Conservation (phyloP, 2,329 filamentous ascomycete species). For the Colletotrichum viniferum region DNA sequence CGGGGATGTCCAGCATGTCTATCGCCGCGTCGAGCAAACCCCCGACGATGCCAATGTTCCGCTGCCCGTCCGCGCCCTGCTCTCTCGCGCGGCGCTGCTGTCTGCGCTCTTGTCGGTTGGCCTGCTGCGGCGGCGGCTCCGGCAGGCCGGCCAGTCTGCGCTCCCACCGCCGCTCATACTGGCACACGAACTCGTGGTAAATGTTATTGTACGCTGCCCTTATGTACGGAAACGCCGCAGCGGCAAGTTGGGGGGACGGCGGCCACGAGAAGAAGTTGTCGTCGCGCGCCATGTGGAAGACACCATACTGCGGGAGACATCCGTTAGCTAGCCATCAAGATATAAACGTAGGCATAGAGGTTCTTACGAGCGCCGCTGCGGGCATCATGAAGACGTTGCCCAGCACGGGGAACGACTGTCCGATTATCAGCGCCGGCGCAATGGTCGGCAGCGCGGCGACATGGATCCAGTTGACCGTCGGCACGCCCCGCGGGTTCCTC, state of each 20-base stretch:
- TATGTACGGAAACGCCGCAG: conserved; percentile 53
- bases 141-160: conserved; percentile 45
- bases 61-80: conserved; percentile 9
- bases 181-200: conserved; percentile 49
- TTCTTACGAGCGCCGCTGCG: conserved; percentile 44
- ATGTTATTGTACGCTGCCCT: conserved; percentile 50
- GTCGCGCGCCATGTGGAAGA: conserved; percentile 48
- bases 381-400: conserved; percentile 47
- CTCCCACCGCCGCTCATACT: conserved; percentile 54
- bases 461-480: conserved; percentile 19
- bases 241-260: conserved; percentile 55
- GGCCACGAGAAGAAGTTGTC: conserved; percentile 56
- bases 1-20: conserved; percentile 23
- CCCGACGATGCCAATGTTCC: conserved; percentile 23
- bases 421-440: conserved; percentile 49
- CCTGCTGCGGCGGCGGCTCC: conserved; percentile 13
- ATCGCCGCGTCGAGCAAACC: conserved; percentile 26
- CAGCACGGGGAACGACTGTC: conserved; percentile 47
- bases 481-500: neutral
- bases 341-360: neutral
- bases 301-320: conserved; percentile 45
- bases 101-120: neutral
- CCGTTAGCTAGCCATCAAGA: neutral
- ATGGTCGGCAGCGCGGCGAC: conserved; percentile 42
- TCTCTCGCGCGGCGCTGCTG: neutral